Base-by-base conservation (phyloP, 208 protist species). In the Leishmania mexicana region DNA sequence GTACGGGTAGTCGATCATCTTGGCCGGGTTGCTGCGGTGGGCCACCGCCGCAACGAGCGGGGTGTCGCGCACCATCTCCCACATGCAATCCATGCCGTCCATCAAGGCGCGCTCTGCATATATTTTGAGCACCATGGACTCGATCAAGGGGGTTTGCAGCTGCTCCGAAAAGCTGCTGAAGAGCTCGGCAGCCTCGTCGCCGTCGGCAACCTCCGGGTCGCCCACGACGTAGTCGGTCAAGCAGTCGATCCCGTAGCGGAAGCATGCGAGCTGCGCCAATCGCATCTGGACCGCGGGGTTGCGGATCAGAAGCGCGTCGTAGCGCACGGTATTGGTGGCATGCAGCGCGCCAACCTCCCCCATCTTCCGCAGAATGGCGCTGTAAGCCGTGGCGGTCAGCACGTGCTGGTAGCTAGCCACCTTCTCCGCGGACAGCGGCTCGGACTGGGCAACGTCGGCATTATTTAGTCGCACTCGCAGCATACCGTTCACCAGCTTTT, bases 1-100 rank as follows among this genome's bases (percentile, higher is more conserved):
- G 83, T 94, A 94, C 19, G 91, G 83, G 81, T 96, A 96, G 81
- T 93, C 85, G 58, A 96, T 94, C 53, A 87, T 40, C 77, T 86
- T 86, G 19, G 49, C 72, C 2, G 86, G 76, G 21, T 87, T 88
- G 77, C 89, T 93, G 78, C 87, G 86, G 83, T 96, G 93, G 28
- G 89, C 83, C 2, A 83, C 75, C 6, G 83, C 58, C 68, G 65
- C 79, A n/a, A 72, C 51, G 64, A 89, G 81, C 60, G 87, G 73
- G 0, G 81, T 87, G 73, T 89, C 88, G 19, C 82, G 85, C 75
- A 94, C 85, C 31, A 93, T 80, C 58, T 89, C 85, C 83, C 90
- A 92, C 62, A 87, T 84, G 54, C 76, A 73, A n/a, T 87, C 81
- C 60, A 96, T 71, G 51, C 81, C 88, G 35, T 88, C 84, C 76